Base-by-base conservation (phyloP, 73 alveolate genomes). In the Blepharisma stoltei region DNA sequence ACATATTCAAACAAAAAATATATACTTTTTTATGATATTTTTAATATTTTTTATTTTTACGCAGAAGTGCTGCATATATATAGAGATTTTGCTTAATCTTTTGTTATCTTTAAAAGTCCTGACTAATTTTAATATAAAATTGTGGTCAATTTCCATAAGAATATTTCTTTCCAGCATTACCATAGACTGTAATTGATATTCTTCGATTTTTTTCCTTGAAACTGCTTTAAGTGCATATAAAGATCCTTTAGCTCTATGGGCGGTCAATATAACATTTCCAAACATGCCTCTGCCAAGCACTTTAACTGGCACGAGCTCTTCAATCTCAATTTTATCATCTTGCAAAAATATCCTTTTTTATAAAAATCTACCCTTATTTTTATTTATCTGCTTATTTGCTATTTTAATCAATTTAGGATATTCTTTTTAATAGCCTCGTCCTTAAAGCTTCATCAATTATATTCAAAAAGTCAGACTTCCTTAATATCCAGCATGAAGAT, bases 1-100 rank as follows among this genome's bases (percentile, higher is more conserved):
- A 92, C 90, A 20, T 76, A 70, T 66, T 92, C 98, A 67, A 80
- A 82, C 66, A 92, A 77, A 67, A 89, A 89, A 77, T 86, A 92
- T 0, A n/a, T n/a, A n/a, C n/a, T n/a, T n/a, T n/a, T n/a, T n/a
- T n/a, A n/a, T n/a, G n/a, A n/a, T n/a, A n/a, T n/a, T n/a, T n/a
- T n/a, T n/a, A n/a, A n/a, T n/a, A n/a, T n/a, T n/a, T n/a, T n/a
- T n/a, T n/a, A n/a, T n/a, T n/a, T n/a, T n/a, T n/a, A n/a, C n/a
- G n/a, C n/a, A n/a, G n/a, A n/a, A n/a, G n/a, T n/a, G n/a, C n/a
- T n/a, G n/a, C n/a, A n/a, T n/a, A n/a, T n/a, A n/a, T n/a, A n/a
- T n/a, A n/a, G n/a, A n/a, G n/a, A n/a, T n/a, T n/a, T n/a, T n/a
- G n/a, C n/a, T n/a, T n/a, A 92, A 54, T 49, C 84, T 53, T 45